Base-by-base conservation (phyloP, 768 basidiomycete species). In the Calocera viscosa region DNA sequence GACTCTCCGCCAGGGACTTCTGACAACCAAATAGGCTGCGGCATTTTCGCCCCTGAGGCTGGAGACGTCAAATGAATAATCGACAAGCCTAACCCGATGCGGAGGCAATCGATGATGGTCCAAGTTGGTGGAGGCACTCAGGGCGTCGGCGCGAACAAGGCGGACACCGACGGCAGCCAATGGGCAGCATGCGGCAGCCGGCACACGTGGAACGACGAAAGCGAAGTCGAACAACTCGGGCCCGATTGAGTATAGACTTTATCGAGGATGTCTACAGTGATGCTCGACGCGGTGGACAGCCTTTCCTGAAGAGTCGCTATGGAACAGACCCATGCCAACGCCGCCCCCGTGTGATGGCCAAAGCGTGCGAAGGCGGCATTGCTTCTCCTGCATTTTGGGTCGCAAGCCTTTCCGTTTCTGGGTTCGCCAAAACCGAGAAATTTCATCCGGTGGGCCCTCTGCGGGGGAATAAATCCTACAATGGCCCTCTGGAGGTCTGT, bases 151-250 rank as follows among this genome's bases (percentile, higher is more conserved):
- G 24, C 19, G 43, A 47, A 24, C 5, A 24, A 19, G 5, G 24
- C 19, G 43, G 53, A 16, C 53, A 22, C 14, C 53, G 30, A 16
- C 14, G 53, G 2, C 30, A 26, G 30, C 53, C 53, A 60, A 60
- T 60, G 53, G 30, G 26, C 14, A 19, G 53, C 24, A 26, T 16
- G 53, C 14, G 26, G 26, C 14, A 32, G 10, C 30, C 53, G 53
- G 53, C 14, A 60, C 53, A 60, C 53, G 53, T 60, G 53, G 30
- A 60, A 60, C 53, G 53, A 60, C 53, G 30, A 60, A 32, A 32
- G 22, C 30, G 53, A 16, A 32, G 30, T 16, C 11, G 24, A 32
- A 28, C 30, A 32, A 32, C 30, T 60, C 8, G 19, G 43, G 43
- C 43, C 19, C 8, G 43, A 47, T 8, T 47, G 3, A 19, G 19